Percentiles rank a stretch among this genome's conserved stretches.
These are phyloP conservation scores for Chlamydomonas asymmetrica DNA, from an alignment of 139 green algal genomes.

Conservation along the genomic window DNA sequence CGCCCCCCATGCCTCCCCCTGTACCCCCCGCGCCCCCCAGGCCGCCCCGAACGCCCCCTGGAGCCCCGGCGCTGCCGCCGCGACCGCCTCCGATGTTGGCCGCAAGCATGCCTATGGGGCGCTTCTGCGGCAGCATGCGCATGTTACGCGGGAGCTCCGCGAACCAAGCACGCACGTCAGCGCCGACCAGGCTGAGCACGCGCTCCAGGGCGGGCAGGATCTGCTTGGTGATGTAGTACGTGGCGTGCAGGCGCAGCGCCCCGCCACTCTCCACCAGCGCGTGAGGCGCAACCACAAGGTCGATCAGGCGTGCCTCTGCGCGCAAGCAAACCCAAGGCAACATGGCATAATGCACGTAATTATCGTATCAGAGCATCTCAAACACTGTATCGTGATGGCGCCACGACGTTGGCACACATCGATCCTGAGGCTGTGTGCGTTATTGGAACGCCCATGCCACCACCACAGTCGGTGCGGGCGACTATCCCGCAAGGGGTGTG, in stretches of 20 bases:
- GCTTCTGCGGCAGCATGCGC: conserved; percentile 83
- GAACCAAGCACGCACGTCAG: conserved; percentile 88
- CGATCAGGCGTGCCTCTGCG: conserved; percentile 69
- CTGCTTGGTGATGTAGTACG: conserved; percentile 96
- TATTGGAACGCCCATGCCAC: no score
- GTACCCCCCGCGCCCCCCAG: no score
- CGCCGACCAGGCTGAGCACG: conserved; percentile 83
- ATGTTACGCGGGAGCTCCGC: conserved; percentile 69
- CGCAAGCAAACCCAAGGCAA: no score
- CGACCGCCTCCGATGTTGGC: not conserved
- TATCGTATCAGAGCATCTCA: no score
- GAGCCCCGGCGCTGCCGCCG: conserved; percentile 1
- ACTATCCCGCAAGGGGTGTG: no score
- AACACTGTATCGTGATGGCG: no score
- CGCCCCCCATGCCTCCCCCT: not conserved
- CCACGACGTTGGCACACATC: no score
- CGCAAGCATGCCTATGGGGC: conserved; percentile 51
- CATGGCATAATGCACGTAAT: no score
- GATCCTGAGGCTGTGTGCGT: no score
- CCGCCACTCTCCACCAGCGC: conserved; percentile 69
- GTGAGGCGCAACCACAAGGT: conserved; percentile 77
- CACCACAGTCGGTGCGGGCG: no score
- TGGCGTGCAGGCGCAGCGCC: conserved; percentile 73
- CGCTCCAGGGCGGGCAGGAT: conserved; percentile 92
- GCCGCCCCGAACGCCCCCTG: not conserved